Percentiles rank a stretch among this genome's conserved stretches.
Conservation (phyloP, 768 basidiomycete species). For the Leccinum variicolor region DNA sequence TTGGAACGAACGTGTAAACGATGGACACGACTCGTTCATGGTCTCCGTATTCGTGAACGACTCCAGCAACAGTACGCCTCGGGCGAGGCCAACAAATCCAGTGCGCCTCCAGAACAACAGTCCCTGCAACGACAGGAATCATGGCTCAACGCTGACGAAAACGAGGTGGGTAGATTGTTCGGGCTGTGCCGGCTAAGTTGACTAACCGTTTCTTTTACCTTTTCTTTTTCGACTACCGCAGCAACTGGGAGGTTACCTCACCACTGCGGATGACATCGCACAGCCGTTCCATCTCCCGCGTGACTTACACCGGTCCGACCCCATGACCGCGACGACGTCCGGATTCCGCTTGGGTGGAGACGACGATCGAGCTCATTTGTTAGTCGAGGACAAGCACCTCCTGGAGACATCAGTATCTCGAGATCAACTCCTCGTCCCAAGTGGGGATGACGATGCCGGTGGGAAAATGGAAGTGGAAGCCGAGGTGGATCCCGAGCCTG, state of each 20-base stretch:
- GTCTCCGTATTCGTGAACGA: slow-evolving; percentile 80
- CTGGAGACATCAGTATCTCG: slow-evolving; percentile 2
- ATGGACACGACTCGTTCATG: slow-evolving; percentile 86
- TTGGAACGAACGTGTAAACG: slow-evolving; percentile 81
- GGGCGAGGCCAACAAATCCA: not conserved
- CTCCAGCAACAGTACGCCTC: slow-evolving; percentile 73
- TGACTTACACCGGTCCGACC: slow-evolving; percentile 31
- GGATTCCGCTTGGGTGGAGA: not conserved
- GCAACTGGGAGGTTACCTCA: slow-evolving; percentile 58
- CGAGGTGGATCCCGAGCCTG: slow-evolving; percentile 14
- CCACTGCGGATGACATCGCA: slow-evolving; percentile 69
- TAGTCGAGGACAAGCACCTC: not conserved
- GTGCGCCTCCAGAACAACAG: slow-evolving; percentile 1
- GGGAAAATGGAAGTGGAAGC: slow-evolving; percentile 11
- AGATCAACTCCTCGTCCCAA: slow-evolving; percentile 3
- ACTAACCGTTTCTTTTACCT: slow-evolving; percentile 9
- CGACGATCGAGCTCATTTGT: not conserved
- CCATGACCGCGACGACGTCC: slow-evolving; percentile 8
- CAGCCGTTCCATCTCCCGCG: slow-evolving; percentile 70
- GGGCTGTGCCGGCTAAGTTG: not conserved
- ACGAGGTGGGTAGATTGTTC: slow-evolving; percentile 19
- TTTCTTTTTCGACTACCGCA: not conserved
- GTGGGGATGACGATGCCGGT: slow-evolving; percentile 7
- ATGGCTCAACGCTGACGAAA: slow-evolving; percentile 21
- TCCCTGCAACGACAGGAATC: slow-evolving; percentile 9